A percentile compares a stretch with the other conserved stretches of the same genome.
Conservation (phyloP, 2,329 filamentous ascomycete species). For the Dothistroma pini region DNA sequence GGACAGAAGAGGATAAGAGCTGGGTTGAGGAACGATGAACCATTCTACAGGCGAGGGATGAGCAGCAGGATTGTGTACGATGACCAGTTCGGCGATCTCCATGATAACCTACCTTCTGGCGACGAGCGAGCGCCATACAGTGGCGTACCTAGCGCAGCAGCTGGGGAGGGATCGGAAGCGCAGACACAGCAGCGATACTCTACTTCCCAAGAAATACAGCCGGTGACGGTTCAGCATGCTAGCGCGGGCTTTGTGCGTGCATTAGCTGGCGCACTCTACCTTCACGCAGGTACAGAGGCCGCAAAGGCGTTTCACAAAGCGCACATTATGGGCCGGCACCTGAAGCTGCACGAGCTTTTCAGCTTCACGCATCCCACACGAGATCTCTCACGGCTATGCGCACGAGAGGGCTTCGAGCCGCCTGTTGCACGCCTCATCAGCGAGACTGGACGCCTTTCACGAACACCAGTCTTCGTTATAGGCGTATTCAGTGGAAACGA, state of each 20-base stretch:
- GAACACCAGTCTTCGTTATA: constrained; percentile 87
- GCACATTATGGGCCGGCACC: constrained; percentile 62
- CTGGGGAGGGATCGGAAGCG: not conserved
- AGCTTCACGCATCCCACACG: constrained; percentile 77
- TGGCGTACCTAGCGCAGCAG: constrained; percentile 17
- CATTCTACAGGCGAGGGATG: constrained; percentile 52
- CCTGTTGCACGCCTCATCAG: constrained; percentile 83
- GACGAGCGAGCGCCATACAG: constrained; percentile 20
- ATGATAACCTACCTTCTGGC: constrained; percentile 27
- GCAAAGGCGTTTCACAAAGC: constrained; percentile 77
- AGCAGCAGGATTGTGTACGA: constrained; percentile 76
- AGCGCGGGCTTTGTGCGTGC: constrained; percentile 77
- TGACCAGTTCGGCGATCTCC: constrained; percentile 75
- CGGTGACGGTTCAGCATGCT: constrained; percentile 55
- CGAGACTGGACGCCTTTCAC: constrained; percentile 82
- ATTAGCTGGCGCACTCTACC: constrained; percentile 77
- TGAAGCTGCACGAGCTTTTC: constrained; percentile 67
- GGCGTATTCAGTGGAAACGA: constrained; percentile 90
- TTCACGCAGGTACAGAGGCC: constrained; percentile 75
- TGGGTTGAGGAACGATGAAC: constrained; percentile 10
- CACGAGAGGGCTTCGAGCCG: constrained; percentile 80
- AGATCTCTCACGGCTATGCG: constrained; percentile 79
- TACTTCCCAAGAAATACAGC: constrained; percentile 14
- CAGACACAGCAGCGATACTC: not conserved
- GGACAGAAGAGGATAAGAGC: constrained; percentile 9